These are phyloP conservation scores for Penicillium digitatum DNA, from an alignment of 2,329 filamentous ascomycete species.

Conservation along the genomic window DNA sequence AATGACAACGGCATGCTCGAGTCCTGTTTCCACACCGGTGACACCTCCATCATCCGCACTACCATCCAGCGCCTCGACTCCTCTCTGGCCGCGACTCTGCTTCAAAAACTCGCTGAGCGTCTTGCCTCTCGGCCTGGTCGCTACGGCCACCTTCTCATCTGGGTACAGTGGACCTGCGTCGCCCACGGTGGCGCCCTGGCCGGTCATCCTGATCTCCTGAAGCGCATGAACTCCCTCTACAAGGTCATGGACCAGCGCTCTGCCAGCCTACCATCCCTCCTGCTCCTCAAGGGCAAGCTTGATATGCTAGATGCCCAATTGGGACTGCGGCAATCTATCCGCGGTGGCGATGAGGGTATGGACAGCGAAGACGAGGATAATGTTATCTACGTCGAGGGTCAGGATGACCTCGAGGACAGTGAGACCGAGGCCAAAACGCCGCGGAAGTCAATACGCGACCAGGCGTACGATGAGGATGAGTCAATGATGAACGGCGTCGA, in stretches of 20 bases:
- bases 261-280: slow-evolving; percentile 72
- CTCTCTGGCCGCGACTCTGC: slow-evolving; percentile 69
- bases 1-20: slow-evolving; percentile 88
- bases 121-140: slow-evolving; percentile 83
- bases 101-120: slow-evolving; percentile 80
- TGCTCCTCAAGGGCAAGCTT: slow-evolving; percentile 89
- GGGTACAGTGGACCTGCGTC: slow-evolving; percentile 93
- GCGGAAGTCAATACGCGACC: slow-evolving; percentile 37
- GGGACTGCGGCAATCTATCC: slow-evolving; percentile 68
- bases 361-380: slow-evolving; percentile 61
- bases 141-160: slow-evolving; percentile 84
- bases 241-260: slow-evolving; percentile 84
- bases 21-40: slow-evolving; percentile 79
- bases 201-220: slow-evolving; percentile 76
- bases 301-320: slow-evolving; percentile 93
- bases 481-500: slow-evolving; percentile 42
- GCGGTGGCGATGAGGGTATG: slow-evolving; percentile 44
- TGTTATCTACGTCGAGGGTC: slow-evolving; percentile 82
- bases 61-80: slow-evolving; percentile 91
- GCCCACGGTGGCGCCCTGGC: slow-evolving; percentile 89
- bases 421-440: slow-evolving; percentile 34
- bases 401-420: slow-evolving; percentile 56
- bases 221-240: slow-evolving; percentile 72
- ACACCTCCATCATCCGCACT: slow-evolving; percentile 71
- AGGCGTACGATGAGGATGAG: slow-evolving; percentile 42